Conservation (phyloP, 345 rosid genomes). For the Ceriops zippeliana region DNA sequence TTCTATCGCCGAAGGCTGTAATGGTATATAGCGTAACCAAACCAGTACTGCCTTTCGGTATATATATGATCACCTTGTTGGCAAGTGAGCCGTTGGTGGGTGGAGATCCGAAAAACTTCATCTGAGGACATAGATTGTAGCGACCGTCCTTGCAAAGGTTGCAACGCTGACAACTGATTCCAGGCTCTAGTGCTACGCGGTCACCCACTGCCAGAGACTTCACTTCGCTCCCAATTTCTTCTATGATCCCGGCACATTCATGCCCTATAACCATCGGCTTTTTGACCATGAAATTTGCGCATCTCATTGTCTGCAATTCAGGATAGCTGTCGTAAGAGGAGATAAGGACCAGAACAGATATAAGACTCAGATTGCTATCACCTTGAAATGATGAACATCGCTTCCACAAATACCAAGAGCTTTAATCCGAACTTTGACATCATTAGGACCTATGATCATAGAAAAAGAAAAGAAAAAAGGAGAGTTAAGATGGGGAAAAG, state of each 20-base stretch:
- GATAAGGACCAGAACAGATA: too few relatives aligned
- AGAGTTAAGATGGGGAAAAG: not conserved
- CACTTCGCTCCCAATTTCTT: slow-evolving; percentile 78
- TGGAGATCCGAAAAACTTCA: slow-evolving; percentile 94
- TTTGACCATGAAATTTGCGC: slow-evolving; percentile 74
- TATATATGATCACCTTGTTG: slow-evolving; percentile 46
- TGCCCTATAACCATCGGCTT: slow-evolving; percentile 97
- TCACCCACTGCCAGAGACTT: slow-evolving; percentile 62
- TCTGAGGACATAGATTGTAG: slow-evolving; percentile 83
- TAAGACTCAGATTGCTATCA: slow-evolving; percentile 11
- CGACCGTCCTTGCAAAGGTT: slow-evolving; percentile 66
- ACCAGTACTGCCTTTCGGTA: not conserved
- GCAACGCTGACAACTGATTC: slow-evolving; percentile 80
- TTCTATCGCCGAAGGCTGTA: not conserved
- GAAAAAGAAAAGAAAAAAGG: not conserved
- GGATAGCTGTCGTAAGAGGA: not conserved
- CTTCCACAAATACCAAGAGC: slow-evolving; percentile 69
- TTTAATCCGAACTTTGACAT: slow-evolving; percentile 49
- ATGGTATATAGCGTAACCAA: not conserved
- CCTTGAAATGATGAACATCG: slow-evolving; percentile 68
- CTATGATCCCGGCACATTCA: slow-evolving; percentile 89
- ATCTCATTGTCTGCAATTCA: slow-evolving; percentile 53
- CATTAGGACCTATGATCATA: slow-evolving; percentile 38
- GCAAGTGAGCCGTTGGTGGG: slow-evolving; percentile 91
- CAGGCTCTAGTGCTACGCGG: slow-evolving; percentile 88